These are phyloP conservation scores for Penicillium paradoxum DNA, from an alignment of 495 filamentous ascomycete genomes.

Conservation along the genomic window DNA sequence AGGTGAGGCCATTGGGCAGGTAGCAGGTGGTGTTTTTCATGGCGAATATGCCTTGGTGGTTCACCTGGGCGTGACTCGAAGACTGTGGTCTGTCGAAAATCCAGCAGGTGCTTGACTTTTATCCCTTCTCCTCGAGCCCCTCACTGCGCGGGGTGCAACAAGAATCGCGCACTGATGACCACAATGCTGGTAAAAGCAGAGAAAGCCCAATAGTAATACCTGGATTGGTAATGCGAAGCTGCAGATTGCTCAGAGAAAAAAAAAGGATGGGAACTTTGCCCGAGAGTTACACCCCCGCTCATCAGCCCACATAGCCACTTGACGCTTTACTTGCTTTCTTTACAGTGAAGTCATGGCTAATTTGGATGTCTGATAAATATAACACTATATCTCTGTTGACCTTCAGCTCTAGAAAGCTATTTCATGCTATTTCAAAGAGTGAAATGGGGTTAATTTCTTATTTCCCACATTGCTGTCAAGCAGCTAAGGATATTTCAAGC, in stretches of 20 bases:
- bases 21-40: constrained; percentile 43
- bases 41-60: neutral
- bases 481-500: neutral
- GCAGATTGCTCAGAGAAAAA: neutral
- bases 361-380: neutral
- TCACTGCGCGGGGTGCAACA: constrained; percentile 3
- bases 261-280: neutral
- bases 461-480: neutral
- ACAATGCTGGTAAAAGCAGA: neutral
- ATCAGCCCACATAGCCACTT: constrained; percentile 1
- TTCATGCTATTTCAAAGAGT: neutral
- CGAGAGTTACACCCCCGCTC: constrained; percentile 3
- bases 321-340: neutral
- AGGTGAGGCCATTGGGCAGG: constrained; percentile 80
- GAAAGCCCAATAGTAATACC: neutral
- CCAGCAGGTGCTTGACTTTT: neutral
- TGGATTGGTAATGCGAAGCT: constrained; percentile 3
- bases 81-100: neutral
- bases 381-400: neutral
- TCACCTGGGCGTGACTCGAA: neutral
- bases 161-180: neutral
- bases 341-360: neutral
- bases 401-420: neutral
- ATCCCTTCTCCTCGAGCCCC: constrained; percentile 3
- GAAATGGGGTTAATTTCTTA: neutral